These are phyloP conservation scores for Blastomyces parvus DNA, from an alignment of 2,329 filamentous ascomycete genomes.

Conservation along the genomic window DNA sequence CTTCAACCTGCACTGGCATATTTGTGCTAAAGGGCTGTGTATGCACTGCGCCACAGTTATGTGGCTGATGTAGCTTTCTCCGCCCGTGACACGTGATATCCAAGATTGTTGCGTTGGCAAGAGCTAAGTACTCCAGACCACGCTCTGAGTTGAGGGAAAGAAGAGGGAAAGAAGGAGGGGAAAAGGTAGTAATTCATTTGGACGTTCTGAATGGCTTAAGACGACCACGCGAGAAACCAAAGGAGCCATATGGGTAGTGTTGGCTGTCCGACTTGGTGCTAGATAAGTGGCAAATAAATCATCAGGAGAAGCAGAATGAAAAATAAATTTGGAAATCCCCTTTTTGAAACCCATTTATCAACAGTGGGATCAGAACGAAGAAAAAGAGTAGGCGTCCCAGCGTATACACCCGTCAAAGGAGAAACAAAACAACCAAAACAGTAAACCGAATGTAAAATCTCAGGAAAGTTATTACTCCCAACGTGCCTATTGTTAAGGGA, in stretches of 20 bases:
- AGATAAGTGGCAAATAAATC: background rate
- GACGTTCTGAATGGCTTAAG: background rate
- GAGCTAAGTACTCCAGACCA: background rate
- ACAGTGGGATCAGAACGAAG: background rate
- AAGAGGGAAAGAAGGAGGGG: background rate
- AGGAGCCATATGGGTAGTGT: background rate
- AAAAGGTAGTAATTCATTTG: background rate
- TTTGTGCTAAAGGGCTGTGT: background rate
- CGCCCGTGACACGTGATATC: background rate
- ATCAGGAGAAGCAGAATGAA: background rate
- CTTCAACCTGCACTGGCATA: background rate
- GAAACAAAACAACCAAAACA: background rate
- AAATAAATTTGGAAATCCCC: background rate
- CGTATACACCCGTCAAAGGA: background rate
- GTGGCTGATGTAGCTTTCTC: background rate
- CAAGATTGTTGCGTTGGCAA: background rate
- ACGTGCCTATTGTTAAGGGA: background rate
- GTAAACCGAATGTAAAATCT: background rate
- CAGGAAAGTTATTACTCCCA: background rate
- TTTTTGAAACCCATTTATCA: background rate
- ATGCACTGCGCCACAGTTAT: background rate
- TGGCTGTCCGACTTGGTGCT: background rate
- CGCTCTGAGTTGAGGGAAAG: background rate
- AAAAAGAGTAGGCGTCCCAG: background rate
- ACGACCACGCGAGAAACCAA: background rate